Evolutionary conservation across 495 filamentous ascomycete genomes (phyloP).

Genomic region (Hypoxylon trugodes): DNA sequence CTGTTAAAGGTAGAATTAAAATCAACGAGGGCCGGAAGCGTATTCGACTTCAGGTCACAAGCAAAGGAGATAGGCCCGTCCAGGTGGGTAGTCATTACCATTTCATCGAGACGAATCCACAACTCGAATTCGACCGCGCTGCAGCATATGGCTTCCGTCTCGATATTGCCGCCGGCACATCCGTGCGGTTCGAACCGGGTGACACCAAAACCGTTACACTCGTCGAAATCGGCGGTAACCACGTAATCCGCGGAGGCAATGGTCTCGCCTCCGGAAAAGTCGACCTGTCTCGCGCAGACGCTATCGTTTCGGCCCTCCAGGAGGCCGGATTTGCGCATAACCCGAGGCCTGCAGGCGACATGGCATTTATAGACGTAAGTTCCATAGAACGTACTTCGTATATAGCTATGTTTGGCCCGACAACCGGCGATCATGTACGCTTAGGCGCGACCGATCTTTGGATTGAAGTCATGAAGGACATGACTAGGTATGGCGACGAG

Average conservation of each 20-base stretch:
- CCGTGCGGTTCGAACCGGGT: constrained; percentile 93
- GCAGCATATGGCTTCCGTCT: constrained; percentile 85
- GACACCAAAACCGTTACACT: constrained; percentile 92
- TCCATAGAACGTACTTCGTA: constrained; percentile 83
- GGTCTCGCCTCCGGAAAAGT: constrained; percentile 76
- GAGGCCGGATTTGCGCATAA: constrained; percentile 79
- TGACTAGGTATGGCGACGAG: constrained; percentile 88
- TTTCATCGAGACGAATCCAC: constrained; percentile 92
- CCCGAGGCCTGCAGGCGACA: constrained; percentile 68
- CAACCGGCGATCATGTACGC: constrained; percentile 82
- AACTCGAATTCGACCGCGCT: constrained; percentile 89
- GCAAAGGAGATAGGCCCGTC: constrained; percentile 89
- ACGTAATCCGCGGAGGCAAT: constrained; percentile 88
- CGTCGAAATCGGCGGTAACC: constrained; percentile 86
- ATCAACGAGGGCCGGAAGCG: constrained; percentile 80
- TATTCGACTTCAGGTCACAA: constrained; percentile 78
- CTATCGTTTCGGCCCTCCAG: constrained; percentile 72
- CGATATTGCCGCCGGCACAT: constrained; percentile 91
- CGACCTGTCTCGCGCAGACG: constrained; percentile 65
- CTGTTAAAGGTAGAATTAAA: constrained; percentile 70
- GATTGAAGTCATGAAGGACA: constrained; percentile 90
- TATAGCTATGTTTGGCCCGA: constrained; percentile 90
- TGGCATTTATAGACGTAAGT: constrained; percentile 59
- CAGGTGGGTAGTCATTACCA: constrained; percentile 98
- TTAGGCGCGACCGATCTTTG: constrained; percentile 89